Base-by-base conservation (phyloP, 2,329 filamentous ascomycete genomes). In the Colletotrichum coccodes region DNA sequence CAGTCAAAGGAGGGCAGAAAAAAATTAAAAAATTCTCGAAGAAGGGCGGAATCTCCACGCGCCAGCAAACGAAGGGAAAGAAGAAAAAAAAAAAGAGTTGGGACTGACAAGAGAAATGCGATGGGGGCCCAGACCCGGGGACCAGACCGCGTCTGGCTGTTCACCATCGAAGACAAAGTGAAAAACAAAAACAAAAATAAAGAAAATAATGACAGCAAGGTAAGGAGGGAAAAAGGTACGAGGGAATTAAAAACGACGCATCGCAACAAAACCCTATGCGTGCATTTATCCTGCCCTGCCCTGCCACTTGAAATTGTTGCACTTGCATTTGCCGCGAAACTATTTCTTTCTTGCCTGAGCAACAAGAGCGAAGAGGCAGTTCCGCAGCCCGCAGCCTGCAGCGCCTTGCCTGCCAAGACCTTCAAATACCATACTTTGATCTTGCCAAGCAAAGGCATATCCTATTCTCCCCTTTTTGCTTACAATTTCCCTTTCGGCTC, bases 1-100 rank as follows among this genome's bases (percentile, higher is more conserved):
- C 28, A 26, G 57, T 40, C 6, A 30, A 38, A 32, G 28, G 26
- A 76, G 71, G 7, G 79, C 79, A 71, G 74, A 79, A 79, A 74
- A 74, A 68, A 75, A 78, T 71, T 73, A 70, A 73, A 64, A 71
- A 68, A 44, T 34, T 54, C 59, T 58, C 74, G 58, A 73, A 73
- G 72, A 44, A 42, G 61, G 30, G 64, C 52, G 66, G 71, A 47
- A 59, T 59, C 44, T 30, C 53, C 52, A 64, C 52, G 60, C 28
- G n/a, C 8, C 32, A 60, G 26, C 14, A 21, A 57, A 60, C 53
- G 42, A 21, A 12, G 34, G 38, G 8, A 16, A 46, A 46, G 12
- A 34, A 12, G 5, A 3, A 23, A 32, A 57, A 18, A 28, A 42
- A 38, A 42, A 53, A 2, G 4, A n/a, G n/a, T 34, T 46, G 38